Base-by-base conservation (phyloP, 192 early-diverging fungal genomes). In the Spizellomyces sp. region DNA sequence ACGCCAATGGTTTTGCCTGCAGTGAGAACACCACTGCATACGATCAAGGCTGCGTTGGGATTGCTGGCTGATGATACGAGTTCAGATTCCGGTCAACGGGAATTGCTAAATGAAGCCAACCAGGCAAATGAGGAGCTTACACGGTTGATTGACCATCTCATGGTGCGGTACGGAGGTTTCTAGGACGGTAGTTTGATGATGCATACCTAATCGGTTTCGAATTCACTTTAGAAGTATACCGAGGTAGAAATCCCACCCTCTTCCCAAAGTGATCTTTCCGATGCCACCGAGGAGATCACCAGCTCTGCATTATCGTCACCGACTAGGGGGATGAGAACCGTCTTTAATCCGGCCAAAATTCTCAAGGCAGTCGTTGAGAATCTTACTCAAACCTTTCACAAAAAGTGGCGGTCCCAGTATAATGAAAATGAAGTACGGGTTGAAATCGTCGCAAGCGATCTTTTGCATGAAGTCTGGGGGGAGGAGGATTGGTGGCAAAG, bases 21-120 rank as follows among this genome's bases (percentile, higher is more conserved):
- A 54, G 50, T 54, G 50, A 54, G 50, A 19, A 54, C 50, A 19
- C 50, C 50, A 19, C 17, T 54, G 50, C 50, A 54, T 54, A 54
- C 50, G 4, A 54, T 54, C 17, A 54, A 19, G 50, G 50, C 50
- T 54, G 50, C 50, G 4, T 19, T 54, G 50, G 50, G 50, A 19
- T 54, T 54, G 17, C 17, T 54, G 50, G 50, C 17, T 12, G 50
- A 54, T 54, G 50, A 54, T 54, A 54, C 50, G 17, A 12, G 14
- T 12, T 54, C 50, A 19, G 17, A 54, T 4, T 54, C 50, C 2
- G 50, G 50, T n/a, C 50, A 54, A 12, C 50, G 50, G 50, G 50
- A 54, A 19, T 54, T 54, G 50, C 50, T 54, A 19, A 19, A 54
- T 19, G 50, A 54, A 54, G 50, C 50, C 14, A 19, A 12, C 2